These are phyloP conservation scores for Picochlorum sp. DNA, from an alignment of 139 green algal genomes.

Conservation along the genomic window DNA sequence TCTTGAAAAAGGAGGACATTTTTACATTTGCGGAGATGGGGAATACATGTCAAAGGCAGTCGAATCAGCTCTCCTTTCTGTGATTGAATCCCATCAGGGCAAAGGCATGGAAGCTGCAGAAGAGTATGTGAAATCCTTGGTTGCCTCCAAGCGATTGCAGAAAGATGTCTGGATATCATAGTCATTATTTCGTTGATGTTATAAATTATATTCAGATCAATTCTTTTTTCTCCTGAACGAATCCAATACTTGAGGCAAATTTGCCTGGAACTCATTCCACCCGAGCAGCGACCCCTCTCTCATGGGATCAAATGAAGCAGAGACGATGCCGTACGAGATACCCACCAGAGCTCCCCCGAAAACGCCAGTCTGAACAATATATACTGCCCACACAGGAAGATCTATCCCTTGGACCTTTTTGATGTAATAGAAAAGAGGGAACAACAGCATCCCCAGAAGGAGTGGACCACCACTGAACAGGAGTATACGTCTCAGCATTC, in stretches of 20 bases:
- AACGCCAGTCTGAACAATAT: slow-evolving; percentile 38
- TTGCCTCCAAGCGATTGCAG: slow-evolving; percentile 54
- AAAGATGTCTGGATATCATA: slow-evolving; percentile 72
- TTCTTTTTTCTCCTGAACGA: slow-evolving; percentile 12
- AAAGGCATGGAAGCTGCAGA: slow-evolving; percentile 14
- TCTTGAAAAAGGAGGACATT: slow-evolving; percentile 59
- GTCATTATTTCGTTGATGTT: background rate
- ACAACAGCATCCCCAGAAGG: slow-evolving; percentile 39
- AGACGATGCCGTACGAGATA: slow-evolving; percentile 70
- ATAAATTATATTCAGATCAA: background rate
- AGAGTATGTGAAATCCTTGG: slow-evolving; percentile 49
- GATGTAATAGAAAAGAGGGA: slow-evolving; percentile 63
- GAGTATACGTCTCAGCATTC: slow-evolving; percentile 65
- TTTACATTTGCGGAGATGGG: slow-evolving; percentile 89
- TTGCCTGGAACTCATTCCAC: slow-evolving; percentile 43
- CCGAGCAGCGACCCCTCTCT: slow-evolving; percentile 46
- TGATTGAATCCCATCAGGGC: slow-evolving; percentile 26
- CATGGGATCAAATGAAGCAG: slow-evolving; percentile 53
- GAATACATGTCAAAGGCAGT: slow-evolving; percentile 61
- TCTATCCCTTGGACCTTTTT: slow-evolving; percentile 61
- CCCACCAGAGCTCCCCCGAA: slow-evolving; percentile 68
- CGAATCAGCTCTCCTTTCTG: slow-evolving; percentile 40
- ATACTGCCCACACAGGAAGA: slow-evolving; percentile 53
- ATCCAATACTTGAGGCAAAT: slow-evolving; percentile 44
- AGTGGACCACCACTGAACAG: slow-evolving; percentile 52